A percentile compares a stretch with the other conserved stretches of the same genome.
Conservation (phyloP, 495 filamentous ascomycete species). For the Margaritispora aquatica region DNA sequence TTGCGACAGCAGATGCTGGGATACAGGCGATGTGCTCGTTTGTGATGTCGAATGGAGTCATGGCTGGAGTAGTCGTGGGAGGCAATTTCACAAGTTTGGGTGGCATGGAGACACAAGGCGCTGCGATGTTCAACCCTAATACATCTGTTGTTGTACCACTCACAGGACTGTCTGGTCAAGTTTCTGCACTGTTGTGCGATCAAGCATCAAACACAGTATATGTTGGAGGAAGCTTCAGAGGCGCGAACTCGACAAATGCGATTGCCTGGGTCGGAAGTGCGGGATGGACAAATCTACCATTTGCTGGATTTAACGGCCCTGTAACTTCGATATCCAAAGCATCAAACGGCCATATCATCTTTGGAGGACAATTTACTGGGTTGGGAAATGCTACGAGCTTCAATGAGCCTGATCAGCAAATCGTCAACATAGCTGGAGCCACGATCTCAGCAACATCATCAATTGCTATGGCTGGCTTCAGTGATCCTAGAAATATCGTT, state of each 20-base stretch:
- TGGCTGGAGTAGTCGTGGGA: conserved; percentile 73
- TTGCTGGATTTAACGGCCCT: conserved; percentile 91
- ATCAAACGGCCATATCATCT: conserved; percentile 76
- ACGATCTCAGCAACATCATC: conserved; percentile 61
- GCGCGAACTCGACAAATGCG: conserved; percentile 78
- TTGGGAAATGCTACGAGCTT: conserved; percentile 70
- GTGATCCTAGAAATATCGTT: conserved; percentile 75
- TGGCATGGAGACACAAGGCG: conserved; percentile 64
- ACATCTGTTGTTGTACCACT: conserved; percentile 62
- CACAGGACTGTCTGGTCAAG: conserved; percentile 71
- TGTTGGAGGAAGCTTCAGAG: conserved; percentile 79
- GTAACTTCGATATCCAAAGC: conserved; percentile 80
- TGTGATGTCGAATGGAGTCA: conserved; percentile 55
- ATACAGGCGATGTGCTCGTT: conserved; percentile 87
- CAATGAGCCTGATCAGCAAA: conserved; percentile 56
- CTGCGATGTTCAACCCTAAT: conserved; percentile 72
- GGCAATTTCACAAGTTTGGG: conserved; percentile 96
- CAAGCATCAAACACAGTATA: conserved; percentile 77
- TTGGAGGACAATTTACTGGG: conserved; percentile 86
- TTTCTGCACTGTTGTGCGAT: conserved; percentile 79
- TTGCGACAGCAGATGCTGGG: conserved; percentile 70
- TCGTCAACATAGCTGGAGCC: conserved; percentile 77
- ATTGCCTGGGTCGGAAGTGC: conserved; percentile 70
- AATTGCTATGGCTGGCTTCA: conserved; percentile 56
- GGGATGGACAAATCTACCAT: conserved; percentile 81